Evolutionary conservation across 495 filamentous ascomycete genomes (phyloP), one percentile per base, ranked within the genome.

Genomic region (Penicillium angulare): DNA sequence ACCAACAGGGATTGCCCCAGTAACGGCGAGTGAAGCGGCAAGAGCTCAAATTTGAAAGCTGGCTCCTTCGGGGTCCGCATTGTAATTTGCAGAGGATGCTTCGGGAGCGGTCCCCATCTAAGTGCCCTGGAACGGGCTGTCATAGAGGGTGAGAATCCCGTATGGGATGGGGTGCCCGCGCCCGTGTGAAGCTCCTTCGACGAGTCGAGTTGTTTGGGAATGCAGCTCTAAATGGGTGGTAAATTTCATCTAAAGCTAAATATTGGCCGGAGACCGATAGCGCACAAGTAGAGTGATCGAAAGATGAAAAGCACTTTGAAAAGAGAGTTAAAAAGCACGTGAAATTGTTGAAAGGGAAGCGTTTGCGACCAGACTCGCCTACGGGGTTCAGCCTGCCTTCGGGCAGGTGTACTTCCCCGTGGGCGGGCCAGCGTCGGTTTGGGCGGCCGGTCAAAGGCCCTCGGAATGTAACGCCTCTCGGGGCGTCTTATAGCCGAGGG

Each of bases 281-380:
- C 79, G 79, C 75, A 85, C 78, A 85, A 85, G 79, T 85, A 84
- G 74, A 83, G 78, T 84, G 76, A 85, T 84, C 52, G 52, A 55
- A 55, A 55, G 52, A 55, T 55, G 52, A 55, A 49, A 55, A 55
- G 46, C 52, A 55, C 52, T 55, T 55, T 55, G 80, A 85, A 85
- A 84, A 85, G 77, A 82, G 73, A 84, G 83, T 79, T 85, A 84
- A 85, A 85, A 65, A 85, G 81, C 74, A 84, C 77, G 82, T 84
- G 78, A 85, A 85, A 84, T 84, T 85, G 77, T 83, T 85, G 77
- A 84, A 83, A 84, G 81, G 81, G 81, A 85, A 85, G 79, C 81
- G 79, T 77, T 82, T 79, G 69, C 74, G 69, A 79, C 70, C 59
- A 59, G 53, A 74, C 78, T 83, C 76, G 80, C 70, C 40, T 43